These are phyloP conservation scores for Umbelopsis isabellina DNA, from an alignment of 192 early-diverging fungal genomes.

Conservation along the genomic window DNA sequence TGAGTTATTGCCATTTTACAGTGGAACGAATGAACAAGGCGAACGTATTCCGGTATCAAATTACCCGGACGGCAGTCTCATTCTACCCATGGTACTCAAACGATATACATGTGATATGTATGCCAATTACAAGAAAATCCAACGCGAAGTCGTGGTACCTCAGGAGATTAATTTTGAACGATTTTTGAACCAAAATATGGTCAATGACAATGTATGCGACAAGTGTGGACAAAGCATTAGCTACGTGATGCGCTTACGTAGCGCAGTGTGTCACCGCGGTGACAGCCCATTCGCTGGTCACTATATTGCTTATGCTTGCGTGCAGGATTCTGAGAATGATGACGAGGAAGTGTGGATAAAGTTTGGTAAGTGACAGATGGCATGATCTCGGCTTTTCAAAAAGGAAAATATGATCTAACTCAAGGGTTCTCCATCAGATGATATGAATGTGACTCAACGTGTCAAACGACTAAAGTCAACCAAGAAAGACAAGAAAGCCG, in stretches of 20 bases:
- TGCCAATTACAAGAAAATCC: constrained; percentile 44
- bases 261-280: constrained; percentile 37
- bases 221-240: constrained; percentile 24
- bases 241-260: constrained; percentile 26
- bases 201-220: constrained; percentile 29
- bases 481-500: constrained; percentile 34
- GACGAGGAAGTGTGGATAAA: constrained; percentile 49
- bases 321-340: constrained; percentile 13
- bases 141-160: constrained; percentile 57
- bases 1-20: constrained; percentile 72
- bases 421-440: constrained; percentile 48
- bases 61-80: constrained; percentile 60
- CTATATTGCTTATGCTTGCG: constrained; percentile 38
- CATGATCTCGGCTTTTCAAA: not conserved
- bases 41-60: constrained; percentile 45
- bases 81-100: constrained; percentile 72
- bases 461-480: constrained; percentile 40
- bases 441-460: constrained; percentile 55
- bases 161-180: constrained; percentile 47
- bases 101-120: constrained; percentile 58
- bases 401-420: not conserved
- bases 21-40: constrained; percentile 67
- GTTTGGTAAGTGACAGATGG: constrained; percentile 22
- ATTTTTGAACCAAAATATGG: constrained; percentile 52
- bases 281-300: constrained; percentile 33